Evolutionary conservation across 1,139 yeast species (phyloP).

Genomic region (Pneumocystis wakefieldiae): DNA sequence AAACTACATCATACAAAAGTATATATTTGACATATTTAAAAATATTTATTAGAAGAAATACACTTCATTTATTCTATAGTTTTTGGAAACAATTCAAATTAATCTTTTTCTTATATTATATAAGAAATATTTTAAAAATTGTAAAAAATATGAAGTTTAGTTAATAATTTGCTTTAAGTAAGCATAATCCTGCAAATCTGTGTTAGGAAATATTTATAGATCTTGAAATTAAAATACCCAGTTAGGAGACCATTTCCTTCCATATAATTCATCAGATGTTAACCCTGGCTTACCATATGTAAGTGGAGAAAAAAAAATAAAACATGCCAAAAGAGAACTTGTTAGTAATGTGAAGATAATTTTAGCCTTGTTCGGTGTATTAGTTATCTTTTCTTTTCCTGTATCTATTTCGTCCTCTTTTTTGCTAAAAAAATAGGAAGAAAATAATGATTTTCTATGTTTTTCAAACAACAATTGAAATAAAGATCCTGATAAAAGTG

Average conservation of each 20-base stretch:
- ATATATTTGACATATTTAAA: background rate
- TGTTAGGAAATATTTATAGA: background rate
- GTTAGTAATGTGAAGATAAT: conserved; percentile 31
- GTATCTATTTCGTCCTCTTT: conserved; percentile 16
- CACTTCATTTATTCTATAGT: background rate
- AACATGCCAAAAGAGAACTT: conserved; percentile 43
- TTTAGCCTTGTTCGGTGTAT: background rate
- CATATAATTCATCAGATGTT: conserved; percentile 45
- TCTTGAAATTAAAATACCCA: background rate
- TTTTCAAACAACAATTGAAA: conserved; percentile 39
- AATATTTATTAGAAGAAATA: background rate
- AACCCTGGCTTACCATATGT: conserved; percentile 68
- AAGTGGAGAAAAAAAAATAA: conserved; percentile 64
- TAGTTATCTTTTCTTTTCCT: conserved; percentile 17
- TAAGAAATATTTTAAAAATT: no score
- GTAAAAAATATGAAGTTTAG: background rate
- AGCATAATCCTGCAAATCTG: background rate
- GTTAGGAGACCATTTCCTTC: conserved; percentile 48
- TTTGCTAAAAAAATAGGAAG: background rate
- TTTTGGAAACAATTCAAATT: no score
- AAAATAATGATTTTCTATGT: background rate
- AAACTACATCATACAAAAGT: background rate
- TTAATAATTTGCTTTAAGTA: background rate
- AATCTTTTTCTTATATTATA: no score
- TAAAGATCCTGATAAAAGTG: conserved; percentile 66